Base-by-base conservation (phyloP, 208 protist species). In the Trypanosoma platydactyli region DNA sequence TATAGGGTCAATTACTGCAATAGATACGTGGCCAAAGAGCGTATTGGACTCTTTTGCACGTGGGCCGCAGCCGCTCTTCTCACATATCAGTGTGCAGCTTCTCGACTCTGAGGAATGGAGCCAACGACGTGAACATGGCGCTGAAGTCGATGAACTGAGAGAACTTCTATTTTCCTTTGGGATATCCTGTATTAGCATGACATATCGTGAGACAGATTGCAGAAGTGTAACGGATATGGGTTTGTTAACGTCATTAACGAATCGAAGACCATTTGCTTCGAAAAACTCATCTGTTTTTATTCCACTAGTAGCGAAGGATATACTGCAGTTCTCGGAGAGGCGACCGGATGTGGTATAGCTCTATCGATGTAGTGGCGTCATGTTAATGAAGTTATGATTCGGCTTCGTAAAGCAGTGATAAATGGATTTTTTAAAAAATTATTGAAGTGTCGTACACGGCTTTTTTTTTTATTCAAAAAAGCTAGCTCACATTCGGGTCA, bases 141-240 rank as follows among this genome's bases (percentile, higher is more conserved):
- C 54, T 7, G 42, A 49, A n/a, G 4, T 51, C 11, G 40, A 61
- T 13, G 53, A 59, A 30, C 44, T 69, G 27, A 42, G 35, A 27
- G 41, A 49, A 22, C 41, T 25, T 6, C 29, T 69, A 46, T 13
- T 22, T 3, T 49, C 53, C 13, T n/a, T 24, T 38, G 64, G 53
- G 27, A 20, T 55, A 20, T 25, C 15, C 16, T 69, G 64, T 35
- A 20, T 54, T 7, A 7, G 30, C 12, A 69, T 1, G 29, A 61
- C 44, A 9, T 27, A 51, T 25, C 42, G 5, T 7, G 53, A 51
- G 33, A 69, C 64, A 33, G 64, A 69, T 27, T 44, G 61, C 41
- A 54, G 7, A 29, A 60, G 48, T 61, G 20, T 69, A 16, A 69
- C 54, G 9, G 64, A 69, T 42, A 69, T 69, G 64, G 64, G 64